Percentiles rank a stretch among this genome's conserved stretches.
Conservation (phyloP, 768 basidiomycete genomes). For the Lactifluus hygrophoroides region DNA sequence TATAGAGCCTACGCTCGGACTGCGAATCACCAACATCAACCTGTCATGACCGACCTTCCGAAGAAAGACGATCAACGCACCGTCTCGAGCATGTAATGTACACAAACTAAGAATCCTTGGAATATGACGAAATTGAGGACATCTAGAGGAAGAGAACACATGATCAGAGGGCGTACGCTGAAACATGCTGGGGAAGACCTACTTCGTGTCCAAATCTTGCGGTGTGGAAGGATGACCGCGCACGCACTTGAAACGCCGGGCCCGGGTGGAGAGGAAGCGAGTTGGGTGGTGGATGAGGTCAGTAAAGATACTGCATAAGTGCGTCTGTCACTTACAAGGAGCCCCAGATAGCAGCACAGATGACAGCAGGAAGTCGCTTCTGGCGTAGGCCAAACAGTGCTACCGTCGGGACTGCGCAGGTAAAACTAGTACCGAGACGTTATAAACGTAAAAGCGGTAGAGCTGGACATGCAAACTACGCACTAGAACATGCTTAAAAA, state of each 20-base stretch:
- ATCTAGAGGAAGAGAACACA: constrained; percentile 28
- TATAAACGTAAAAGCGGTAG: constrained; percentile 7
- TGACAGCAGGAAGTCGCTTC: constrained; percentile 55
- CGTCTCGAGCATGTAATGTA: constrained; percentile 40
- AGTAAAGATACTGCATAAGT: not conserved
- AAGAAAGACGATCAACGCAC: constrained; percentile 24
- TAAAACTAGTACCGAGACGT: constrained; percentile 24
- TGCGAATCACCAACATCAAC: constrained; percentile 2
- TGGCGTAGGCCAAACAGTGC: constrained; percentile 63
- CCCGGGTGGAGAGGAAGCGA: constrained; percentile 27
- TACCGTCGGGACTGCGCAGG: constrained; percentile 45
- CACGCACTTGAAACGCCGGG: constrained; percentile 28
- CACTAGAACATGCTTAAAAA: constrained; percentile 34
- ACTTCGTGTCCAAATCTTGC: constrained; percentile 32
- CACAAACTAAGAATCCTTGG: constrained; percentile 72
- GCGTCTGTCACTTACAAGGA: not conserved
- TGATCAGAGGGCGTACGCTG: constrained; percentile 2
- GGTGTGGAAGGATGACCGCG: constrained; percentile 33
- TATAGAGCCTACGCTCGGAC: constrained; percentile 41
- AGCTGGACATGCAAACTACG: constrained; percentile 2
- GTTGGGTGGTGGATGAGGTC: constrained; percentile 29
- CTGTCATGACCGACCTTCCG: not conserved
- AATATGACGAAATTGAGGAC: constrained; percentile 70
- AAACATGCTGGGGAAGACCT: constrained; percentile 16
- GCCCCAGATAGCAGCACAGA: constrained; percentile 51